phyloP scores from a whole-genome alignment of 2,329 filamentous ascomycete species.

The Fusarium sp. region DNA sequence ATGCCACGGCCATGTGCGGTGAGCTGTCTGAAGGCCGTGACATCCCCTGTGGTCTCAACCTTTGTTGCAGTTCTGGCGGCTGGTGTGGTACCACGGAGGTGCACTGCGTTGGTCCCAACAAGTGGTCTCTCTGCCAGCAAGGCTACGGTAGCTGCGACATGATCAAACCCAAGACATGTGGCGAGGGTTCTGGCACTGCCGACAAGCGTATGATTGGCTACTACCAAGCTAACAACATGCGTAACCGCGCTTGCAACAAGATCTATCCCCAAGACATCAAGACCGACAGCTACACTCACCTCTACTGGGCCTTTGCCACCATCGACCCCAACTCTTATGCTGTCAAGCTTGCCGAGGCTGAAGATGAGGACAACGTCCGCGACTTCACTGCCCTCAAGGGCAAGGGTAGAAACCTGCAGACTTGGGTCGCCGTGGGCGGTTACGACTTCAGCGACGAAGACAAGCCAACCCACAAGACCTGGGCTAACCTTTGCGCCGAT shows the following conservation, averaged over 20 bases:
- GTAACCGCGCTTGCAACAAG: conserved; percentile 34
- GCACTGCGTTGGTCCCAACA: conserved; percentile 42
- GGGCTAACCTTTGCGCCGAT: conserved; percentile 43
- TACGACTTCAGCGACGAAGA: conserved; percentile 55
- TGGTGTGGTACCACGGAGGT: conserved; percentile 44
- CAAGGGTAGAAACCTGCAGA: conserved; percentile 44
- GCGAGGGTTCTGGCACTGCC: conserved; percentile 33
- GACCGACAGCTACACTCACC: conserved; percentile 45
- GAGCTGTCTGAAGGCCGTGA: conserved; percentile 31
- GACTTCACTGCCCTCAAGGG: conserved; percentile 43
- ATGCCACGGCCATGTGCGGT: conserved; percentile 51
- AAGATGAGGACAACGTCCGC: background rate
- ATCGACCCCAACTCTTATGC: conserved; percentile 49
- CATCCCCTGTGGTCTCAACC: conserved; percentile 43
- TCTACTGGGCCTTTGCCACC: conserved; percentile 49
- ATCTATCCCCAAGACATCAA: conserved; percentile 44
- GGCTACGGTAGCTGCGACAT: conserved; percentile 50
- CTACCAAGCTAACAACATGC: conserved; percentile 45
- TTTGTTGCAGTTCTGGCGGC: conserved; percentile 44
- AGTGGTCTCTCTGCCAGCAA: conserved; percentile 47
- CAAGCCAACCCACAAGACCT: conserved; percentile 43
- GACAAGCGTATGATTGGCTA: conserved; percentile 51
- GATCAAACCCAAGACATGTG: conserved; percentile 44
- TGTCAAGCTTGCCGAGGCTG: conserved; percentile 24
- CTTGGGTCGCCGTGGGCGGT: conserved; percentile 56